Evolutionary conservation across 441 rosid genomes (phyloP).

Genomic region (Francoa sonchifolia): DNA sequence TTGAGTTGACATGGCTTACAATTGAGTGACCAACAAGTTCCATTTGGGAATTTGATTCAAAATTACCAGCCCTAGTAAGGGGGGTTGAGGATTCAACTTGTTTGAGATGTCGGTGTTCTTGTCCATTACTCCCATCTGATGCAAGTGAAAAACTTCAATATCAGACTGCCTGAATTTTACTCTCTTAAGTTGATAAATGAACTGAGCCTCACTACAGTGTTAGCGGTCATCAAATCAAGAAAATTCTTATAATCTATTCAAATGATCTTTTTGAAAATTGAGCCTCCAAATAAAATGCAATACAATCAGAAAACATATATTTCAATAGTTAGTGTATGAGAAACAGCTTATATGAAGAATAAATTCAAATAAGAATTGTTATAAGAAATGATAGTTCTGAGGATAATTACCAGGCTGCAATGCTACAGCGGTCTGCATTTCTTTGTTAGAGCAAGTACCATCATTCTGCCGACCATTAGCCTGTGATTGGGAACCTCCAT

Average conservation of each 20-base stretch:
- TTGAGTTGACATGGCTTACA: no score
- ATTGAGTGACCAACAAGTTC: conserved; percentile 58
- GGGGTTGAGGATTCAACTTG: conserved; percentile 17
- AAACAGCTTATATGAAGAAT: neutral
- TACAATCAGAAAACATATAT: neutral
- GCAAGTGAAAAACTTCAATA: conserved; percentile 12
- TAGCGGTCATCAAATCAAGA: neutral
- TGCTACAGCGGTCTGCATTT: conserved; percentile 7
- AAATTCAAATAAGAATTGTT: neutral
- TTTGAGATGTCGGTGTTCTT: conserved; percentile 18
- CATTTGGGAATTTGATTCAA: conserved; percentile 37
- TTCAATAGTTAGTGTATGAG: neutral
- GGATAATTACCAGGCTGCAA: conserved; percentile 13
- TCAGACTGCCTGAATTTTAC: neutral
- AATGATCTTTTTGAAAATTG: no score
- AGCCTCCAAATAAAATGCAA: no score
- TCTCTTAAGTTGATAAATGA: neutral
- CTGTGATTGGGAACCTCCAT: conserved; percentile 18
- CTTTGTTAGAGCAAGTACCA: conserved; percentile 14
- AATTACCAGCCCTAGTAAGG: conserved; percentile 18
- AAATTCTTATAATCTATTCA: no score
- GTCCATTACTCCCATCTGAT: conserved; percentile 32
- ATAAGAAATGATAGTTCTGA: neutral
- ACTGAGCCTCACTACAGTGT: neutral
- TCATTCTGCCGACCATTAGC: conserved; percentile 16